A percentile compares a stretch with the other conserved stretches of the same genome.
Conservation (phyloP, 139 green algal species). For the Asterochloris sp. region DNA sequence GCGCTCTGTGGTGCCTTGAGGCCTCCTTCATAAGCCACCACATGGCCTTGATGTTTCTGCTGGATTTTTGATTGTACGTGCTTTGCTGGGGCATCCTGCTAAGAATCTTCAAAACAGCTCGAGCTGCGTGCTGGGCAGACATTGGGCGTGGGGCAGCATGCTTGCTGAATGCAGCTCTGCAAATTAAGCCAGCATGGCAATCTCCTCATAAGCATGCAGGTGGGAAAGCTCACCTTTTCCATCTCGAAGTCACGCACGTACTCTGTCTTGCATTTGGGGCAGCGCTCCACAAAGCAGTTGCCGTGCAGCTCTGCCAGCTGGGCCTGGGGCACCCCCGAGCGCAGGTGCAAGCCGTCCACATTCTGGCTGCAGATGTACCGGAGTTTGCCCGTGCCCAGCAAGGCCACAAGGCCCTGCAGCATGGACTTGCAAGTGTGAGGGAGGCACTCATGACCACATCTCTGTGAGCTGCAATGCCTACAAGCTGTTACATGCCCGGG, state of each 20-base stretch:
- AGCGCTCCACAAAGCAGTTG: conserved; percentile 93
- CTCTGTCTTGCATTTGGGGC: conserved; percentile 59
- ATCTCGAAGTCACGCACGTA: conserved; percentile 95
- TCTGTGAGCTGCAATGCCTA: neutral
- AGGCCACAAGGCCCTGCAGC: conserved; percentile 41
- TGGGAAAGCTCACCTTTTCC: conserved; percentile 51
- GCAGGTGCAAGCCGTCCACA: conserved; percentile 89
- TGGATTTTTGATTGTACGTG: too few species aligned
- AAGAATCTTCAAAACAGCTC: too few species aligned
- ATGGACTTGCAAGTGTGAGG: neutral
- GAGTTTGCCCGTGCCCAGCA: conserved; percentile 48
- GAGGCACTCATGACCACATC: neutral
- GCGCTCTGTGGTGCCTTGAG: too few species aligned
- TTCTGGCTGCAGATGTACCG: conserved; percentile 72
- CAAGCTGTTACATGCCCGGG: neutral
- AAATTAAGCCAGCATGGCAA: too few species aligned
- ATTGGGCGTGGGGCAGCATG: too few species aligned
- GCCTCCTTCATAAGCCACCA: too few species aligned
- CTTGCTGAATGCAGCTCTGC: too few species aligned
- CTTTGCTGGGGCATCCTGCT: too few species aligned
- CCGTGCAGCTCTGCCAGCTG: conserved; percentile 93
- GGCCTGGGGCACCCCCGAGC: conserved; percentile 62
- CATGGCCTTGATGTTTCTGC: too few species aligned
- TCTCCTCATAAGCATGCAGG: too few species aligned
- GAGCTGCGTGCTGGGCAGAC: too few species aligned